phyloP scores from a whole-genome alignment of 441 rosid genomes.

The Adansonia grandidieri region DNA sequence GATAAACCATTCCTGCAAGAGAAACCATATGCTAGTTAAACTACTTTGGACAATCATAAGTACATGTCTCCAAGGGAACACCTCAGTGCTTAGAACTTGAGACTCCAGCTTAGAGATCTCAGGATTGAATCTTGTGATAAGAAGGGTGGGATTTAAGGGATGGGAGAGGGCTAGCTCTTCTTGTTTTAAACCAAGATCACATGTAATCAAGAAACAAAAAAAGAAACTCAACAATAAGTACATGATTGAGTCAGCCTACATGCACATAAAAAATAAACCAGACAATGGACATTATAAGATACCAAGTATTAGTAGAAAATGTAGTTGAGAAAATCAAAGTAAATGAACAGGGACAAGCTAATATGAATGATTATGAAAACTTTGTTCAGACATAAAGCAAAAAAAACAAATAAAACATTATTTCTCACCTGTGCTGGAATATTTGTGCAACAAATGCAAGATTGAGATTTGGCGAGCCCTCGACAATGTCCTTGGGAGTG shows the following conservation, averaged over 20 bases:
- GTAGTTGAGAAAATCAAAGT: not conserved
- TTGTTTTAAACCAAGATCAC: not conserved
- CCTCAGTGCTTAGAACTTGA: not conserved
- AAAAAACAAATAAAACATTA: not conserved
- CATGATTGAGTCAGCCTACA: not conserved
- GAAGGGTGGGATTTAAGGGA: not conserved
- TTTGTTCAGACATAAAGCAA: not conserved
- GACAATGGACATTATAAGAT: not conserved
- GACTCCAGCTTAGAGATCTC: not conserved
- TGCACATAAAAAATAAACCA: not conserved
- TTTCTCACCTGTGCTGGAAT: slow-evolving; percentile 81
- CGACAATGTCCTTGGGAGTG: slow-evolving; percentile 86
- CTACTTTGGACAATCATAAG: slow-evolving; percentile 8
- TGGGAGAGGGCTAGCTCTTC: not conserved
- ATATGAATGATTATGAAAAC: slow-evolving; percentile 6
- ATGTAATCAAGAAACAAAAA: not conserved
- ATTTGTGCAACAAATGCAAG: slow-evolving; percentile 97
- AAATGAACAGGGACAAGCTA: slow-evolving; percentile 13
- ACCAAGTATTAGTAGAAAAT: not conserved
- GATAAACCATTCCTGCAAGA: slow-evolving; percentile 87
- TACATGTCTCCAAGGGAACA: not conserved
- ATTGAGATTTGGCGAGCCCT: slow-evolving; percentile 97
- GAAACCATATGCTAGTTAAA: slow-evolving; percentile 24
- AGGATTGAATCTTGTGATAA: not conserved
- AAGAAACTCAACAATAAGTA: not conserved